Evolutionary conservation across 352 stramenopile genomes (phyloP), one percentile per base, ranked within the genome.

Genomic region (Globisporangium perplexum): DNA sequence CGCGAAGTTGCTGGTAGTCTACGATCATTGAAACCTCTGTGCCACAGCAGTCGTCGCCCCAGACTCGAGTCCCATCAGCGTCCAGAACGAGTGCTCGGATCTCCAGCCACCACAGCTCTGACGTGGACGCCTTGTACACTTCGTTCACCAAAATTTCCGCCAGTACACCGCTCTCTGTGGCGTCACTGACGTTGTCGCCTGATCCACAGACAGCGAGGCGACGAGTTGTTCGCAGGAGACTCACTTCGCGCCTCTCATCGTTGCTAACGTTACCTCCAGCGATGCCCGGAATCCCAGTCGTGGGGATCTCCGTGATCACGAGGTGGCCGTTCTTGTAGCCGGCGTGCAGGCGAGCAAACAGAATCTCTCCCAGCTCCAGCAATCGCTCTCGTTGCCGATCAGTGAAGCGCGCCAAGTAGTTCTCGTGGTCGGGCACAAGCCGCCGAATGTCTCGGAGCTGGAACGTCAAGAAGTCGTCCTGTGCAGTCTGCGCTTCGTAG

Each of bases 301-400:
- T 14, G n/a, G 62, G 62, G 11, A 55, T 35, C 54, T 91, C 75
- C 0, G 66, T 69, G 47, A 91, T 36, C 6, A 89, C 67, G 7
- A 91, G 59, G 24, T 84, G 77, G 2, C 77, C 77, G 30, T 84
- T 79, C 62, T 89, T 91, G 60, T 82, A 89, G 17, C 81, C 77
- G 1, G 77, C 71, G 11, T 77, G 71, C 17, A 82, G 46, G 15
- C 78, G 59, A 1, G 23, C n/a, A 17, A 84, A 50, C 8, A 91
- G 55, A 11, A 76, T 31, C 20, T 86, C 74, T 0, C 70, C 72
- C 15, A 91, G 35, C 20, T 68, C 72, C 38, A 72, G 44, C 18
- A 74, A 57, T 11, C 72, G 56, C 45, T 85, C 61, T 6, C 63
- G 62, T 28, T 65, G 67, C 3, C 64, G 55, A 20, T 73, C 58